phyloP scores from a whole-genome alignment of 1,139 yeast species.

The Pneumocystis sp. region DNA sequence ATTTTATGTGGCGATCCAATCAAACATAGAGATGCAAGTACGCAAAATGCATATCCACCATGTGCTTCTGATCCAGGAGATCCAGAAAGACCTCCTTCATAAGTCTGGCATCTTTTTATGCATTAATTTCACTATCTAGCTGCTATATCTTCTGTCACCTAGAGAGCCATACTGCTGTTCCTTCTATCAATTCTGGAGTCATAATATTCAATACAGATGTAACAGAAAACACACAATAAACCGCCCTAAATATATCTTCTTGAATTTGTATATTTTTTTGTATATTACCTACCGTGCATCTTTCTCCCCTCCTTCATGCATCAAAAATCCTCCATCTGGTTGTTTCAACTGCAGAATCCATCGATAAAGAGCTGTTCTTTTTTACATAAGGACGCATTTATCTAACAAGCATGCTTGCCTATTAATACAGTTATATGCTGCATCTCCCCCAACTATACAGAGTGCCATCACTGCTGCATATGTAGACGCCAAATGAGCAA shows the following conservation, averaged over 20 bases:
- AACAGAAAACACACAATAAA: conserved; percentile 69
- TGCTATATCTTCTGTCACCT: neutral
- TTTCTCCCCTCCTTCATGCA: conserved; percentile 67
- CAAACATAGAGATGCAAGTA: conserved; percentile 54
- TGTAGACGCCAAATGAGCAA: conserved; percentile 73
- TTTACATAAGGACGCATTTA: neutral
- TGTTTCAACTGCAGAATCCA: conserved; percentile 60
- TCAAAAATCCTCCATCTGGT: conserved; percentile 55
- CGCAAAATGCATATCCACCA: conserved; percentile 93
- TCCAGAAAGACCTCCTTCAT: conserved; percentile 92
- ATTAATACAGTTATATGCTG: conserved; percentile 33
- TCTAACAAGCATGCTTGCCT: conserved; percentile 18
- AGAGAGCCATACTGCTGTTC: conserved; percentile 43
- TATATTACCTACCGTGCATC: conserved; percentile 34
- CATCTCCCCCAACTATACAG: conserved; percentile 37
- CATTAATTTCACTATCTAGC: neutral
- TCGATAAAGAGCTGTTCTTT: conserved; percentile 27
- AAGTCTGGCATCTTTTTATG: conserved; percentile 55
- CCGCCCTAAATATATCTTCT: conserved; percentile 34
- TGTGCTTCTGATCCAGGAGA: conserved; percentile 78
- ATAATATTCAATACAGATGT: conserved; percentile 52
- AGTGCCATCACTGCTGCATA: conserved; percentile 64
- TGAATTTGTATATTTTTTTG: neutral
- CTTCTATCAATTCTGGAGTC: conserved; percentile 44
- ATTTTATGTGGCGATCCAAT: conserved; percentile 27